phyloP scores from a whole-genome alignment of 2,329 filamentous ascomycete species.

The Cordyceps farinosa region DNA sequence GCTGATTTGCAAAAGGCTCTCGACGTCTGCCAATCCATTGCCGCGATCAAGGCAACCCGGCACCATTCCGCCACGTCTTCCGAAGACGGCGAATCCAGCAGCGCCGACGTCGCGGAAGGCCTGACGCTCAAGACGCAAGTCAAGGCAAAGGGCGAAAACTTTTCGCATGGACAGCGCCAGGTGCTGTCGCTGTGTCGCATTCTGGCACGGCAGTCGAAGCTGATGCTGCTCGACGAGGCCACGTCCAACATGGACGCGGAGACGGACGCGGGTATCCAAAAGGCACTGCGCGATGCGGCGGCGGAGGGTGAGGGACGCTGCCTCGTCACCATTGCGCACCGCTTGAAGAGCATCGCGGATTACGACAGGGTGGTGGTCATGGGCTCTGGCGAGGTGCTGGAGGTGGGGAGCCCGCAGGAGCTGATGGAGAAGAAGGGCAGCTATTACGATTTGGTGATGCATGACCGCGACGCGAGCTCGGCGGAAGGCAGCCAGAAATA shows the following conservation, averaged over 20 bases:
- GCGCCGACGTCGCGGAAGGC: constrained; percentile 24
- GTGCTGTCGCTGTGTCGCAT: constrained; percentile 56
- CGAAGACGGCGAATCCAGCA: constrained; percentile 20
- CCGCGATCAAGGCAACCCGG: constrained; percentile 43
- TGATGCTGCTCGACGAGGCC: constrained; percentile 57
- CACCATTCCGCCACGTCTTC: constrained; percentile 28
- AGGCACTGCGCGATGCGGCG: constrained; percentile 44
- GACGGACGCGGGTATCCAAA: constrained; percentile 54
- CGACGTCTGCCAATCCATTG: constrained; percentile 58
- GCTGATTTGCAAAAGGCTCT: constrained; percentile 55
- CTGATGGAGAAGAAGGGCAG: constrained; percentile 43
- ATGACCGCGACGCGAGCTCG: constrained; percentile 43
- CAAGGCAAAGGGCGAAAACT: constrained; percentile 51
- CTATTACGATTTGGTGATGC: constrained; percentile 54
- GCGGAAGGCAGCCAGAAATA: not conserved
- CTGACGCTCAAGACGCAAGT: constrained; percentile 44
- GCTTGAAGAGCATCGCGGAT: constrained; percentile 56
- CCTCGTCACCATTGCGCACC: constrained; percentile 56
- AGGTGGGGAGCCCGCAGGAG: constrained; percentile 49
- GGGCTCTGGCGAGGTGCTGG: constrained; percentile 49
- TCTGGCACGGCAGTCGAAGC: constrained; percentile 50
- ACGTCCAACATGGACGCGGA: constrained; percentile 58
- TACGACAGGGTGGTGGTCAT: constrained; percentile 58
- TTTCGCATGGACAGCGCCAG: constrained; percentile 56
- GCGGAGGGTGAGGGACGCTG: constrained; percentile 44